These are phyloP conservation scores for Hypomontagnella submonticulosa DNA, from an alignment of 495 filamentous ascomycete species.

Conservation along the genomic window DNA sequence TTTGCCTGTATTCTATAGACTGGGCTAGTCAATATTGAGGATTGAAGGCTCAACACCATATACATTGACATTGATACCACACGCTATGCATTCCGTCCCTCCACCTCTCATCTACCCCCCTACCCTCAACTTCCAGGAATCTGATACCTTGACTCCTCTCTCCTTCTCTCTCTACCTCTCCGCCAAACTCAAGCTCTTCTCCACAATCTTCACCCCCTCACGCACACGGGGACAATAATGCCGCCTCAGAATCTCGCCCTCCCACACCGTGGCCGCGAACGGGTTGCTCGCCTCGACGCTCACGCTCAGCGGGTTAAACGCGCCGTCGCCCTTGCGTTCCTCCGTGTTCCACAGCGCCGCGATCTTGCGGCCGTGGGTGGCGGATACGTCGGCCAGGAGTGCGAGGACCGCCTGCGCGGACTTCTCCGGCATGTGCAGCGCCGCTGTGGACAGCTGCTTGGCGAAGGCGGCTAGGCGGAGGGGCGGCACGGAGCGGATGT, in stretches of 20 bases:
- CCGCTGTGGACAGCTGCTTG: slow-evolving; percentile 86
- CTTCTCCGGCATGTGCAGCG: slow-evolving; percentile 90
- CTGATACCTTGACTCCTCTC: no score
- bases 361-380: slow-evolving; percentile 76
- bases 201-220: slow-evolving; percentile 76
- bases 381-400: slow-evolving; percentile 77
- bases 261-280: slow-evolving; percentile 91
- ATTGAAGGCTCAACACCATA: no score
- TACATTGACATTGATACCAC: no score
- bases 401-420: slow-evolving; percentile 79
- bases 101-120: neutral
- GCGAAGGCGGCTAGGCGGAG: slow-evolving; percentile 86
- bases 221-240: slow-evolving; percentile 91
- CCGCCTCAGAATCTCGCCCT: slow-evolving; percentile 83
- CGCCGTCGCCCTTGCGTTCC: slow-evolving; percentile 79
- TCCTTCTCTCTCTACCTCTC: slow-evolving; percentile 32
- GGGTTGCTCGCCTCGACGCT: slow-evolving; percentile 58
- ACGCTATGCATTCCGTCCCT: neutral
- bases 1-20: no score
- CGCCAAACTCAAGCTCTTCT: slow-evolving; percentile 62
- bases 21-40: no score
- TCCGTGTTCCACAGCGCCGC: slow-evolving; percentile 83
- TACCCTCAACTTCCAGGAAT: neutral
- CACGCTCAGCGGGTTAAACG: slow-evolving; percentile 60
- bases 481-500: slow-evolving; percentile 72